Base-by-base conservation (phyloP, 768 basidiomycete genomes). In the Gymnopilus junonius region DNA sequence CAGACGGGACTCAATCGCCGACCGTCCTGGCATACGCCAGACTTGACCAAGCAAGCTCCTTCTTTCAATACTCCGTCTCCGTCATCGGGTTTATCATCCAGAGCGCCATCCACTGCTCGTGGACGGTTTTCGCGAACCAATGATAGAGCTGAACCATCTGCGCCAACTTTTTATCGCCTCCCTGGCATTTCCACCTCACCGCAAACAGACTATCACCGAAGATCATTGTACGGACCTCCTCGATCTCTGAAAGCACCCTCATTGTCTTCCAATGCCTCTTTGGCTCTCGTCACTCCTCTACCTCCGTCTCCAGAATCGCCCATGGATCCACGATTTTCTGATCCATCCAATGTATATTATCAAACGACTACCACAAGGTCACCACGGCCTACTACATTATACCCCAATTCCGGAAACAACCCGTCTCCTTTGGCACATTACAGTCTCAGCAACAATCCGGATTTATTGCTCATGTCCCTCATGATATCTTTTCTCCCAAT, bases 321-420 rank as follows among this genome's bases (percentile, higher is more conserved):
- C 21, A 67, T 72, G 61, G 73, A 75, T 34, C 70, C 74, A 59
- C 73, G 72, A 65, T 75, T 71, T 71, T 68, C 78, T 61, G 83
- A 83, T 71, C 69, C 82, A 68, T 77, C 83, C 66, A 87, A 85
- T 84, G 86, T 90, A 83, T 89, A 80, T 77, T 90, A 89, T 73
- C 85, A 90, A 77, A 88, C 87, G 29, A 79, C 82, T 59, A 77
- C 69, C 60, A 79, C 83, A 58, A 75, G 81, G 65, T 82, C 83
- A 1, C 81, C 83, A 54, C 79, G 80, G 65, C 77, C 82, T 35
- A 77, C 77, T 65, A 69, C 77, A 43, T 64, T 82, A 83, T 83
- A 85, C 79, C 82, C 83, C 55, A 72, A 67, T 62, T 68, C 78
- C 59, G 78, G 77, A 76, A 74, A 77, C 6, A 79, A 77, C 67